phyloP scores from a whole-genome alignment of 768 basidiomycete genomes.

The Rhodotorula taiwanensis region DNA sequence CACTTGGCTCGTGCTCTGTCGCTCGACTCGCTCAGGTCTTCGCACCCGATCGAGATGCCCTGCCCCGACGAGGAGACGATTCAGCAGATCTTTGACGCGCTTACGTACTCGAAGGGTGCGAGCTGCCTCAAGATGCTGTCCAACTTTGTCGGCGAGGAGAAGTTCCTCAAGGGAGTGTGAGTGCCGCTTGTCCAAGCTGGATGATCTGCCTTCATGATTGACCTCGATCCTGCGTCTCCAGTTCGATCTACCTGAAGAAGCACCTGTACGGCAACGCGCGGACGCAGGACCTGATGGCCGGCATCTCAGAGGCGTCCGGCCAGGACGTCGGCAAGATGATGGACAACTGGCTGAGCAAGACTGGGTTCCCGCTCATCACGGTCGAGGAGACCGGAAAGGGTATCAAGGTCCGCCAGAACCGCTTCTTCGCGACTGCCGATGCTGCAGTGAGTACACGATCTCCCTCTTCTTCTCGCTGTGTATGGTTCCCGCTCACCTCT shows the following conservation, averaged over 20 bases:
- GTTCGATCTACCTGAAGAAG: conserved; percentile 79
- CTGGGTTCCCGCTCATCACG: conserved; percentile 82
- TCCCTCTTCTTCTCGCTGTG: neutral
- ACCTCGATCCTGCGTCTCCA: neutral
- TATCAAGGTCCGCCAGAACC: conserved; percentile 76
- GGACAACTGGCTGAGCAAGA: conserved; percentile 82
- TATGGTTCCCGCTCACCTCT: accelerated
- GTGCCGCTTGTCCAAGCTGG: neutral
- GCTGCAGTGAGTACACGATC: conserved; percentile 15
- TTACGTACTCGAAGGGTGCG: conserved; percentile 47
- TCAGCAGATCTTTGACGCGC: conserved; percentile 12
- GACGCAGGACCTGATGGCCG: conserved; percentile 80
- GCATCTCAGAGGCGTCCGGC: conserved; percentile 67
- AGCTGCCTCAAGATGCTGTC: conserved; percentile 89
- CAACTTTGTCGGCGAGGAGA: conserved; percentile 78
- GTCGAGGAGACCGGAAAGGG: conserved; percentile 69
- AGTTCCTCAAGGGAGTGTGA: conserved; percentile 51
- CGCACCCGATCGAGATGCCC: conserved; percentile 87
- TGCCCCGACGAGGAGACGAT: conserved; percentile 56
- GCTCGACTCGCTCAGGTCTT: conserved; percentile 76
- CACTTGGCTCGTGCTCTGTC: conserved; percentile 69
- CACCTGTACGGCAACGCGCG: conserved; percentile 77
- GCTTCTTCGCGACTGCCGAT: conserved; percentile 68
- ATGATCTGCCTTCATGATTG: neutral
- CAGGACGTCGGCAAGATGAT: conserved; percentile 71